phyloP scores from a whole-genome alignment of 352 stramenopile species.

The Globisporangium camurandrum region DNA sequence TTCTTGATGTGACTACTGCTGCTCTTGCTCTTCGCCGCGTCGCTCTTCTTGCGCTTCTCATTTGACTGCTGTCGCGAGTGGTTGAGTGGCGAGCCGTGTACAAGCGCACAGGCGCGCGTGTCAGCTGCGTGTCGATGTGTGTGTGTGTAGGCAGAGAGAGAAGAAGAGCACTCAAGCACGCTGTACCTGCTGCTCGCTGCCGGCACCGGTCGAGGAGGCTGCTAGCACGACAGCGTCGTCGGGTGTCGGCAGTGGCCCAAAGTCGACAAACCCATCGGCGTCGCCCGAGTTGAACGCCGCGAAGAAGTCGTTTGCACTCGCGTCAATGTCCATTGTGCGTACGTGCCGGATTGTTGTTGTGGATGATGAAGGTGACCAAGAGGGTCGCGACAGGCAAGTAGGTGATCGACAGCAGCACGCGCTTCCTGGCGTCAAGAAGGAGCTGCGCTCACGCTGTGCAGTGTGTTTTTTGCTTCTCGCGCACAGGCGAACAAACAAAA shows the following conservation, averaged over 20 bases:
- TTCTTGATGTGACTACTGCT: constrained; percentile 19
- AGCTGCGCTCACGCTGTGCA: too few relatives aligned
- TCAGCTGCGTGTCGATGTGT: neutral
- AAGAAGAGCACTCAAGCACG: neutral
- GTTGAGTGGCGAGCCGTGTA: neutral
- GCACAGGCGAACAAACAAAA: too few relatives aligned
- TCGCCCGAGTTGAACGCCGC: constrained; percentile 61
- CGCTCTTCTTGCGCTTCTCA: constrained; percentile 43
- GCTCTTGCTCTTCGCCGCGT: constrained; percentile 24
- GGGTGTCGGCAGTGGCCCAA: constrained; percentile 23
- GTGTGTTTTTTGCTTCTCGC: too few relatives aligned
- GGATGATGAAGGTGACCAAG: neutral
- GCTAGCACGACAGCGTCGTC: constrained; percentile 3
- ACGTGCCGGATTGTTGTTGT: neutral
- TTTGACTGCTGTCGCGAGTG: constrained; percentile 6
- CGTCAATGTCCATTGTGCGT: constrained; percentile 76
- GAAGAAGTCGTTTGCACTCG: constrained; percentile 76
- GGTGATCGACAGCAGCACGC: too few relatives aligned
- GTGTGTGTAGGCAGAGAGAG: neutral
- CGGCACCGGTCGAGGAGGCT: neutral
- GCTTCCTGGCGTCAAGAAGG: too few relatives aligned
- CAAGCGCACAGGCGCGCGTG: neutral
- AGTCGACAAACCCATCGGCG: constrained; percentile 51
- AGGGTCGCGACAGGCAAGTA: neutral
- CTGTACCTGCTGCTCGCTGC: constrained; percentile 16